Evolutionary conservation across 176 grass and related monocot species (phyloP).

Genomic region (Musa acuminata): DNA sequence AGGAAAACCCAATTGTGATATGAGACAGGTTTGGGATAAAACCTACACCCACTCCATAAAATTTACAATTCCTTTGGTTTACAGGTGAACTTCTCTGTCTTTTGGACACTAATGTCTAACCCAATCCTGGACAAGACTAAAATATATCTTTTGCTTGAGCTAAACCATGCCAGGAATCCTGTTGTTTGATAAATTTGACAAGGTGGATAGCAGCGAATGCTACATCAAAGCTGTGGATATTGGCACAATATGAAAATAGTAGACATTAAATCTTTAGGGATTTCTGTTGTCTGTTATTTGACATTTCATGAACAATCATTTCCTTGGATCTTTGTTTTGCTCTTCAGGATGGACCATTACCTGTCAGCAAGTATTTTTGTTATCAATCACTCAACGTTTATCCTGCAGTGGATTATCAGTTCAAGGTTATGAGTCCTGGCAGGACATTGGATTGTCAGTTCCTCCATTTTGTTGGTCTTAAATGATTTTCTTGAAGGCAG

Average conservation of each 20-base stretch:
- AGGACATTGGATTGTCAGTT: background rate
- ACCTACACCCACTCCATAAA: too few species aligned
- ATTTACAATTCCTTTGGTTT: too few species aligned
- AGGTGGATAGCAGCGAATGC: too few species aligned
- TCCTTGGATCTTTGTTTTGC: background rate
- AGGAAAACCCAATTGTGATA: too few species aligned
- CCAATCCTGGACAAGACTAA: too few species aligned
- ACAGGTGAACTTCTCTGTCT: too few species aligned
- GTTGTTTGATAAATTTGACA: too few species aligned
- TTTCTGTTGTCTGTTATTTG: background rate
- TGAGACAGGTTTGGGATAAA: too few species aligned
- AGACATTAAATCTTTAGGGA: background rate
- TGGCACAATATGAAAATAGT: background rate
- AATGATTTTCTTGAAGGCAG: background rate
- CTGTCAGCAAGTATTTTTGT: conserved; percentile 1
- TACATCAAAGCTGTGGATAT: background rate
- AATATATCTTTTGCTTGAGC: too few species aligned
- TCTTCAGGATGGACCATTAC: conserved; percentile 14
- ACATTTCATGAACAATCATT: background rate
- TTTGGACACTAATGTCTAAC: too few species aligned
- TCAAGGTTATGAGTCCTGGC: conserved; percentile 10
- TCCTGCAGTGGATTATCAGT: conserved; percentile 7
- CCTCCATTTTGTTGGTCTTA: background rate
- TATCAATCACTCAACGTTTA: conserved; percentile 22
- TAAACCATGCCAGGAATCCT: too few species aligned